These are phyloP conservation scores for Yamadazyma diospyri DNA, from an alignment of 1,139 yeast species.

Conservation along the genomic window DNA sequence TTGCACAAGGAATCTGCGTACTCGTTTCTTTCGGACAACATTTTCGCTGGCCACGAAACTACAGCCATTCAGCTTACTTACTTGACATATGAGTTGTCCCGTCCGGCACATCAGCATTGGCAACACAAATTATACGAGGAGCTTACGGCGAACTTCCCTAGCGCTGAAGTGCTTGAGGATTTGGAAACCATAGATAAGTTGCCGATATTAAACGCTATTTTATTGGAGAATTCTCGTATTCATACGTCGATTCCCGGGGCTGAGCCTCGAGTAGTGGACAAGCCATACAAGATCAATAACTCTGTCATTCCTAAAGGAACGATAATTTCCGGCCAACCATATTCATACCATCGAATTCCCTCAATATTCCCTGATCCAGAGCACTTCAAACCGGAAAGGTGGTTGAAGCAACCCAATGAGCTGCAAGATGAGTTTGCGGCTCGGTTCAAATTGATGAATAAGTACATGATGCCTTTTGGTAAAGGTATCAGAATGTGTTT, in stretches of 20 bases:
- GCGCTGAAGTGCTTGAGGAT: slow-evolving; percentile 25
- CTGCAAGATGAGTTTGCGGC: slow-evolving; percentile 26
- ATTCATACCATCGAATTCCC: slow-evolving; percentile 55
- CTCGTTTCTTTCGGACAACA: slow-evolving; percentile 38
- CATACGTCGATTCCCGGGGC: slow-evolving; percentile 76
- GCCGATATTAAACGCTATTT: slow-evolving; percentile 54
- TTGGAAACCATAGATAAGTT: slow-evolving; percentile 45
- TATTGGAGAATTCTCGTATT: slow-evolving; percentile 56
- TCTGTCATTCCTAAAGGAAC: slow-evolving; percentile 51
- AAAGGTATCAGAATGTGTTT: slow-evolving; percentile 74
- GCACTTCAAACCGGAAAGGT: slow-evolving; percentile 56
- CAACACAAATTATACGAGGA: slow-evolving; percentile 46
- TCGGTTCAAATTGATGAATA: slow-evolving; percentile 45
- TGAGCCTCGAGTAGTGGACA: slow-evolving; percentile 56
- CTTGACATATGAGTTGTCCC: slow-evolving; percentile 56
- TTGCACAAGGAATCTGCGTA: slow-evolving; percentile 33
- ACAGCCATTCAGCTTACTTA: slow-evolving; percentile 67
- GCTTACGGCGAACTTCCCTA: slow-evolving; percentile 26
- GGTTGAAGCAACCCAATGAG: slow-evolving; percentile 45
- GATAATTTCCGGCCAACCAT: slow-evolving; percentile 62
- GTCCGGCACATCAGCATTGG: slow-evolving; percentile 39
- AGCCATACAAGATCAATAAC: slow-evolving; percentile 19
- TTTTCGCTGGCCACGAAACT: slow-evolving; percentile 73
- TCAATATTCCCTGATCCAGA: slow-evolving; percentile 49
- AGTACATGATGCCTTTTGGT: slow-evolving; percentile 66